Evolutionary conservation across 306 rosid species (phyloP), one percentile per base, ranked within the genome.

Genomic region (Urtica urens): DNA sequence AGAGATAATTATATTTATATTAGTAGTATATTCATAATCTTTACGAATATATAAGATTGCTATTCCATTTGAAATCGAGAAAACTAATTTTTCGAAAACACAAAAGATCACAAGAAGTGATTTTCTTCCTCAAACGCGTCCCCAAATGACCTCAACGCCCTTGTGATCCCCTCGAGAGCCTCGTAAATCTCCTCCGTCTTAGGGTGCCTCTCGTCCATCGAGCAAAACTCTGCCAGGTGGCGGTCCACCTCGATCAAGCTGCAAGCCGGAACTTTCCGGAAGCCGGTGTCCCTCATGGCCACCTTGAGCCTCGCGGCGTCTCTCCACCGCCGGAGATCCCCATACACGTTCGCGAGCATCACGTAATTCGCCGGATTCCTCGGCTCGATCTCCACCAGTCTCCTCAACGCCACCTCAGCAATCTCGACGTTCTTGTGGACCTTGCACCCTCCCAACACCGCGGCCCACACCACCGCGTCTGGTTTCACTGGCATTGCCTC

Each of bases 351-450:
- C 0, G 93, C 79, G 17, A 79, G 81, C 79, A 79, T 55, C 35
- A 82, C 96, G 19, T 64, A 79, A 33, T 86, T 82, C 44, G 86
- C 81, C 13, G 94, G 94, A 66, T 79, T 82, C 11, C 70, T 63
- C 0, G 96, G 96, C 71, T 82, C 96, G 39, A 86, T 75, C 58
- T 77, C 72, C 22, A 72, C 66, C 43, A 79, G 90, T n/a, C 34
- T 56, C 23, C 61, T 64, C 49, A 82, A 72, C 43, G 83, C 81
- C 55, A 72, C 18, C 60, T 82, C 96, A 18, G 72, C 78, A 20
- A 63, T 23, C 48, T 59, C 69, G 33, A 63, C n/a, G 60, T 71
- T 75, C 39, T 67, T 71, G 72, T 59, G 48, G 23, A 41, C 48
- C 49, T 62, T 55, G 34, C 86, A 71, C 15, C 81, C 64, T 29